Conservation (phyloP, 164 flowering plant genomes). For the Platanus orientalis region DNA sequence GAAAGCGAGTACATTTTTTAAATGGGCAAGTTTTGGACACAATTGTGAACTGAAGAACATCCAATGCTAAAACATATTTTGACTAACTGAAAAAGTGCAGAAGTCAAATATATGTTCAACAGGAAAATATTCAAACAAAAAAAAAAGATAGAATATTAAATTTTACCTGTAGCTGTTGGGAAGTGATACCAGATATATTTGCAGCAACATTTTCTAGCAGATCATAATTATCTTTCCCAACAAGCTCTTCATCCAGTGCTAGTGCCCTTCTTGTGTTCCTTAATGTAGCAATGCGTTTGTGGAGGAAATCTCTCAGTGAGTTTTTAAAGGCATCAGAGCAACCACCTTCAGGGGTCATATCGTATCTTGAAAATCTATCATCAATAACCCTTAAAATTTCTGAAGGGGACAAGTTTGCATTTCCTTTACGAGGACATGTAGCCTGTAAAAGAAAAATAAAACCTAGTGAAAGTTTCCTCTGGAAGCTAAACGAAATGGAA, state of each 20-base stretch:
- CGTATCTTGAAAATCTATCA: constrained; percentile 35
- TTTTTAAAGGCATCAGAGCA: constrained; percentile 49
- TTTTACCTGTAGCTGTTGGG: constrained; percentile 67
- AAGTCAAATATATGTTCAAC: too few species aligned
- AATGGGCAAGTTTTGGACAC: too few species aligned
- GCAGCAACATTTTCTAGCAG: constrained; percentile 36
- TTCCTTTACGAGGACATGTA: constrained; percentile 56
- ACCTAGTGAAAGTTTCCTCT: neutral
- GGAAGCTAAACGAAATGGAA: neutral
- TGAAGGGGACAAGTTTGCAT: constrained; percentile 35
- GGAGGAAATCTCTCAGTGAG: constrained; percentile 39
- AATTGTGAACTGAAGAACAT: too few species aligned
- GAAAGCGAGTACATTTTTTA: too few species aligned
- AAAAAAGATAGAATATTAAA: neutral
- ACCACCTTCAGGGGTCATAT: constrained; percentile 35
- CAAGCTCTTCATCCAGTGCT: constrained; percentile 26
- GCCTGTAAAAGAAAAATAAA: constrained; percentile 43
- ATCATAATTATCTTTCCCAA: constrained; percentile 12
- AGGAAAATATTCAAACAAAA: too few species aligned
- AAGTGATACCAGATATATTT: constrained; percentile 57
- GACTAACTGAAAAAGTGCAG: too few species aligned
- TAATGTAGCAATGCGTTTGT: constrained; percentile 16
- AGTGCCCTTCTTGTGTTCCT: constrained; percentile 24
- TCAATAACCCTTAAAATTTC: constrained; percentile 33
- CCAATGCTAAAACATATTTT: too few species aligned